Base-by-base conservation (phyloP, 2,329 filamentous ascomycete genomes). In the Aureobasidium subglaciale region DNA sequence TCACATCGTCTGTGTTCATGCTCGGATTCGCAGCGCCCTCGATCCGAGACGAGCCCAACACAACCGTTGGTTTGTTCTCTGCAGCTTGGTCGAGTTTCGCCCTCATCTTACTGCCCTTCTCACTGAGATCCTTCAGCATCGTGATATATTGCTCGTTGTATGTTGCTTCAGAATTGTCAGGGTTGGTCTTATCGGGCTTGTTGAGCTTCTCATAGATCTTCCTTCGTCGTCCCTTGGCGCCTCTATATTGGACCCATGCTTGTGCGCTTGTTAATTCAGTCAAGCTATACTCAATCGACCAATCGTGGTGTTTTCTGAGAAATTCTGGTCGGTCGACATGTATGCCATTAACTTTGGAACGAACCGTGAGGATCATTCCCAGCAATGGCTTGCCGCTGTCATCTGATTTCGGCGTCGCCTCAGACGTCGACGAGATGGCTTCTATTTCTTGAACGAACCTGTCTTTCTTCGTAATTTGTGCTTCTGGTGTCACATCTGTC, bases 211-310 rank as follows among this genome's bases (percentile, higher is more conserved):
- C 60, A 32, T 83, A 66, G 0, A 72, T 70, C 27, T 73, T 73
- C 42, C 69, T 71, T 11, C 88, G 80, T 15, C 86, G 77, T 3
- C 63, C 68, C 66, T 83, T 81, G 57, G 82, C 74, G 15, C 76
- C 72, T 1, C 65, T 38, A 67, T 90, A 90, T 22, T 87, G 68
- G 0, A 56, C 69, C 58, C 68, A 69, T 1, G 79, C 81, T 9
- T 74, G 71, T 0, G 67, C 59, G 1, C 60, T 38, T 0, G 70
- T 52, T 2, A 90, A 73, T 60, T 91, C 86, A 42, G 79, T 78
- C 45, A 96, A 72, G 32, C 84, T 78, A 70, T 95, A 96, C 63
- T 93, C 83, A n/a, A 96, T 74, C 0, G 73, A 68, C 91, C 91
- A 96, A 7, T 73, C 64, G 60, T 83, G 78, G 0, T 63, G 18